Evolutionary conservation across 2,329 filamentous ascomycete species (phyloP).

Genomic region (Scorias spongiosa): DNA sequence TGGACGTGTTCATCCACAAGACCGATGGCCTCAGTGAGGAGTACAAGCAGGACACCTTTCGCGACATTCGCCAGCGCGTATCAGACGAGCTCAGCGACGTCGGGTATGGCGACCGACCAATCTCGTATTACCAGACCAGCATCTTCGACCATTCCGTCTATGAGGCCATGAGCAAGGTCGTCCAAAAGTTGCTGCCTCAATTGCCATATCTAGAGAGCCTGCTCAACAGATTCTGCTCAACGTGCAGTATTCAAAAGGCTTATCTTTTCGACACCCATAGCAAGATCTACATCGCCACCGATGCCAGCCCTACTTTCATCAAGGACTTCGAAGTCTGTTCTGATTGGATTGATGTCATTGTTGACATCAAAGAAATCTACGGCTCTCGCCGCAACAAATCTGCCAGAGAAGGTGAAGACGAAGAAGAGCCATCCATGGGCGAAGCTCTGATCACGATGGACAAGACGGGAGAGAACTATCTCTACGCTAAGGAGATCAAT

Average conservation of each 20-base stretch:
- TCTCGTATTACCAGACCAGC: conserved; percentile 89
- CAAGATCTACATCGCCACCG: conserved; percentile 97
- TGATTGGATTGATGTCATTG: conserved; percentile 96
- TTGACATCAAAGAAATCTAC: conserved; percentile 92
- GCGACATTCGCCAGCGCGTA: conserved; percentile 90
- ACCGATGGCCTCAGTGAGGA: conserved; percentile 95
- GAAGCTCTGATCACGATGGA: conserved; percentile 50
- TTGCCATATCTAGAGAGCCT: conserved; percentile 84
- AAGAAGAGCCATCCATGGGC: conserved; percentile 17
- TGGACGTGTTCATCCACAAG: conserved; percentile 98
- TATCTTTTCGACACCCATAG: conserved; percentile 96
- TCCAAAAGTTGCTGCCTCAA: conserved; percentile 91
- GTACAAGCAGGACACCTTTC: conserved; percentile 88
- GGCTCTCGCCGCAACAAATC: conserved; percentile 42
- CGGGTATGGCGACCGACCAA: conserved; percentile 81
- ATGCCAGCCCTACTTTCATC: conserved; percentile 85
- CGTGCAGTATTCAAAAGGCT: conserved; percentile 91
- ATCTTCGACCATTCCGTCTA: conserved; percentile 99
- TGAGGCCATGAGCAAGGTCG: conserved; percentile 95
- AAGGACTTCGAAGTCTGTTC: conserved; percentile 96
- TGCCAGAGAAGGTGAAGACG: conserved; percentile 4
- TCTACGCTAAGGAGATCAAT: conserved; percentile 53
- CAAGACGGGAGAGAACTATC: conserved; percentile 40
- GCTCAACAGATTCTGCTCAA: conserved; percentile 84
- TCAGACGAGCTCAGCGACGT: conserved; percentile 90